Evolutionary conservation across 345 rosid genomes (phyloP).

Genomic region (Citrus medica): DNA sequence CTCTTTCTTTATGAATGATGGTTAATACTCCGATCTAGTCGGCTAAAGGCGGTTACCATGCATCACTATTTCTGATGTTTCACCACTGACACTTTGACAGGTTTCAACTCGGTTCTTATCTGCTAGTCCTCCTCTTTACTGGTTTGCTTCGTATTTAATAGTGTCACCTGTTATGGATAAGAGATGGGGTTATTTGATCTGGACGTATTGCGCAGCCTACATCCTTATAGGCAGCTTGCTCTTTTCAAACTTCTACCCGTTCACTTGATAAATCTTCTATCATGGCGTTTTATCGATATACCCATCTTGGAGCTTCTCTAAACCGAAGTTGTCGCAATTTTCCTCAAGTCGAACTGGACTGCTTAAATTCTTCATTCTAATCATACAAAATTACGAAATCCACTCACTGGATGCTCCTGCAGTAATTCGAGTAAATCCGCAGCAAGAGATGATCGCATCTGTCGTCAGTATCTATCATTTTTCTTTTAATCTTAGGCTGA

Average conservation of each 20-base stretch:
- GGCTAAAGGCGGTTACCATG: not conserved
- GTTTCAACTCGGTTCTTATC: constrained; percentile 91
- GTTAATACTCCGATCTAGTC: not conserved
- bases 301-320: not conserved
- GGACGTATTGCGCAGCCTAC: constrained; percentile 71
- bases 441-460: not conserved
- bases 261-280: constrained; percentile 45
- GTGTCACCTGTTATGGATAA: constrained; percentile 28
- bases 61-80: not conserved
- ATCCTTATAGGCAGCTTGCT: constrained; percentile 80
- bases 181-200: constrained; percentile 62
- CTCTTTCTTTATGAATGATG: not conserved
- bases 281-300: not conserved
- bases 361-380: not conserved
- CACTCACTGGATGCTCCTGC: not conserved
- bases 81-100: constrained; percentile 32
- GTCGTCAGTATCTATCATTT: not conserved
- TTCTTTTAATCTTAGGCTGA: not conserved
- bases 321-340: not conserved
- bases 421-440: not conserved
- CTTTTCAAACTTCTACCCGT: constrained; percentile 88
- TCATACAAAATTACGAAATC: not conserved
- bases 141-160: constrained; percentile 68
- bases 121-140: constrained; percentile 79
- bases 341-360: not conserved